Evolutionary conservation across 371 early-diverging fungal genomes (phyloP).

Genomic region (Mucor lusitanicus): DNA sequence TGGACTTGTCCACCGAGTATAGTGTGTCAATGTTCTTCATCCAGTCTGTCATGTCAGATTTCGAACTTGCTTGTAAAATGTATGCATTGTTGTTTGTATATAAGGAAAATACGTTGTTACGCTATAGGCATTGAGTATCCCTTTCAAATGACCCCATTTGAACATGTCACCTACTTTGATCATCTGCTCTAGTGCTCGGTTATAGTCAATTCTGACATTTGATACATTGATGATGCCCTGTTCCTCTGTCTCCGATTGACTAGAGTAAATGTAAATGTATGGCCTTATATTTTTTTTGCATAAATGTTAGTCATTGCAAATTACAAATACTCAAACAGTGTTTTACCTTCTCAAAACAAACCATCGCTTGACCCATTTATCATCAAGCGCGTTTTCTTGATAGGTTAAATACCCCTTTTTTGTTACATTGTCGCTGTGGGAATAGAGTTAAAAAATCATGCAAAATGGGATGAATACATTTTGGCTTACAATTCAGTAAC

Average conservation of each 20-base stretch:
- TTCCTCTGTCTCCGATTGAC: conserved; percentile 64
- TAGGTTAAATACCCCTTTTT: conserved; percentile 64
- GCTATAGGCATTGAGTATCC: conserved; percentile 27
- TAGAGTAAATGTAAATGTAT: conserved; percentile 75
- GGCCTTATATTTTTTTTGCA: conserved; percentile 49
- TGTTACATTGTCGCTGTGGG: conserved; percentile 54
- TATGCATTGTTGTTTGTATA: conserved; percentile 77
- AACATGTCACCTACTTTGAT: conserved; percentile 26
- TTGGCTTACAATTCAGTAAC: conserved; percentile 57
- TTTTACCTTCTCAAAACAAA: conserved; percentile 76
- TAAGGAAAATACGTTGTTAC: conserved; percentile 72
- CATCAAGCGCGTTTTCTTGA: conserved; percentile 61
- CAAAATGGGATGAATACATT: not conserved
- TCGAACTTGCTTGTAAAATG: conserved; percentile 67
- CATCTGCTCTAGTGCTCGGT: conserved; percentile 55
- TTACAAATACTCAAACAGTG: not conserved
- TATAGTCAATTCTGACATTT: conserved; percentile 68
- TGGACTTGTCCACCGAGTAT: conserved; percentile 29
- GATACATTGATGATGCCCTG: conserved; percentile 72
- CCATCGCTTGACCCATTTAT: conserved; percentile 78
- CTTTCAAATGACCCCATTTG: not conserved
- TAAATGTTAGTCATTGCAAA: conserved; percentile 7
- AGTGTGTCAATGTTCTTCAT: conserved; percentile 66
- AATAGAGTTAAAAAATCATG: not conserved
- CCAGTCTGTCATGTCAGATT: conserved; percentile 77